These are phyloP conservation scores for Pyracantha coccinea DNA, from an alignment of 331 rosid genomes.

Conservation along the genomic window DNA sequence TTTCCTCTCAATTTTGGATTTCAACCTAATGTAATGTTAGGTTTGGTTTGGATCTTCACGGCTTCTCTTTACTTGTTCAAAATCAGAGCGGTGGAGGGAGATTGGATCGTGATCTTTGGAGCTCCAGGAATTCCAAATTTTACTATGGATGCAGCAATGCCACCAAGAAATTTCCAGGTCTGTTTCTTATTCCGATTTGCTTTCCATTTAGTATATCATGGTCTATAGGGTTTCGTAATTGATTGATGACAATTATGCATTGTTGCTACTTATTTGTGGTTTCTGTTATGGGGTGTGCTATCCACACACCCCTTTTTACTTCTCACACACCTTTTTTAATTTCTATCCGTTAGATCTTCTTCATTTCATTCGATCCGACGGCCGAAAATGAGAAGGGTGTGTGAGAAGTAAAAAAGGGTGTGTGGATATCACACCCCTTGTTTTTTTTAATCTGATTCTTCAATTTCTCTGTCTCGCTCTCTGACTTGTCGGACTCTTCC, in stretches of 20 bases:
- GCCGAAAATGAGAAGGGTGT: too few species aligned
- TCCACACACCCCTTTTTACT: too few species aligned
- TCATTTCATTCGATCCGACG: too few species aligned
- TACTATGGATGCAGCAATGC: slow-evolving; percentile 75
- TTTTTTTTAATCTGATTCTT: too few species aligned
- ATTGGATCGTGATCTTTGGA: slow-evolving; percentile 69
- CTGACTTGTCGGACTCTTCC: too few species aligned
- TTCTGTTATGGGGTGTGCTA: too few species aligned
- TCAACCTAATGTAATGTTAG: not conserved
- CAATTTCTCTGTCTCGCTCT: too few species aligned
- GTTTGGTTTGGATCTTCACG: slow-evolving; percentile 18
- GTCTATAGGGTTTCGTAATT: not conserved
- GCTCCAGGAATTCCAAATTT: slow-evolving; percentile 55
- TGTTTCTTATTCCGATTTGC: slow-evolving; percentile 15
- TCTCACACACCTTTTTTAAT: too few species aligned
- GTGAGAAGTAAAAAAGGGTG: too few species aligned
- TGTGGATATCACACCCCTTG: too few species aligned
- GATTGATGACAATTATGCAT: not conserved
- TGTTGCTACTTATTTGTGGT: not conserved
- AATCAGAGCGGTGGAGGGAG: slow-evolving; percentile 47
- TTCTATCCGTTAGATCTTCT: too few species aligned
- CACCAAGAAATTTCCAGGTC: slow-evolving; percentile 76
- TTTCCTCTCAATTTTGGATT: slow-evolving; percentile 3
- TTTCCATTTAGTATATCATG: not conserved
- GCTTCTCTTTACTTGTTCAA: not conserved